These are phyloP conservation scores for Epicoccum nigrum DNA, from an alignment of 2,329 filamentous ascomycete species.

Conservation along the genomic window DNA sequence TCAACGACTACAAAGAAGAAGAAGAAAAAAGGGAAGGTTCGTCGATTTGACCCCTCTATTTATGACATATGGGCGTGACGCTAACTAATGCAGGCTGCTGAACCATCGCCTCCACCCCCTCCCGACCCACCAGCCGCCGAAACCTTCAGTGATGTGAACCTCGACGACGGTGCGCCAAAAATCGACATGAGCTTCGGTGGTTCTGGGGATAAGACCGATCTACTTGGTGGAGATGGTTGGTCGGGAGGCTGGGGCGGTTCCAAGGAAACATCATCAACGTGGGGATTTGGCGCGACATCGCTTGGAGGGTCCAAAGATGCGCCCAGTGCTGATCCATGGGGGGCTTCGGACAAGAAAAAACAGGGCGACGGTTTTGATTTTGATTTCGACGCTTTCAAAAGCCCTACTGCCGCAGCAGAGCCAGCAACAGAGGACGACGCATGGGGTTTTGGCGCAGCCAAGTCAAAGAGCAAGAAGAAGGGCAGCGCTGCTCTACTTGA, in stretches of 20 bases:
- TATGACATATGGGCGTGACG: constrained; percentile 38
- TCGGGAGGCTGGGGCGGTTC: constrained; percentile 31
- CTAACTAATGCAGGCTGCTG: constrained; percentile 30
- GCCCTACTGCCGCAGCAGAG: constrained; percentile 19
- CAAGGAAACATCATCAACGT: constrained; percentile 29
- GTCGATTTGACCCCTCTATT: constrained; percentile 42
- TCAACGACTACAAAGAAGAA: constrained; percentile 43
- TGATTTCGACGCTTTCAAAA: constrained; percentile 43
- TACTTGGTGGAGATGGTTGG: constrained; percentile 33
- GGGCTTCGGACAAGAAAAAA: constrained; percentile 44
- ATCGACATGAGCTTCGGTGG: constrained; percentile 55
- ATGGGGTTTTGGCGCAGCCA: constrained; percentile 48
- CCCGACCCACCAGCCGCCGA: constrained; percentile 41
- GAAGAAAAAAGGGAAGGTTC: constrained; percentile 50
- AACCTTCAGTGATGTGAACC: constrained; percentile 55
- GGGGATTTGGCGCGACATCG: constrained; percentile 31
- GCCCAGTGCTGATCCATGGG: constrained; percentile 43
- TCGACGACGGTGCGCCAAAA: constrained; percentile 55
- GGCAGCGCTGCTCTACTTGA: constrained; percentile 28
- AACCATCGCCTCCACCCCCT: constrained; percentile 38
- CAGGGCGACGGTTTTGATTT: constrained; percentile 44
- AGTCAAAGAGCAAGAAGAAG: constrained; percentile 52
- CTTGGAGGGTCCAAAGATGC: constrained; percentile 41
- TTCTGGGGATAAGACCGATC: constrained; percentile 27
- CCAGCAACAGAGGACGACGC: constrained; percentile 39